These are phyloP conservation scores for Pseudocercospora eumusae DNA, from an alignment of 2,329 filamentous ascomycete species.

Conservation along the genomic window DNA sequence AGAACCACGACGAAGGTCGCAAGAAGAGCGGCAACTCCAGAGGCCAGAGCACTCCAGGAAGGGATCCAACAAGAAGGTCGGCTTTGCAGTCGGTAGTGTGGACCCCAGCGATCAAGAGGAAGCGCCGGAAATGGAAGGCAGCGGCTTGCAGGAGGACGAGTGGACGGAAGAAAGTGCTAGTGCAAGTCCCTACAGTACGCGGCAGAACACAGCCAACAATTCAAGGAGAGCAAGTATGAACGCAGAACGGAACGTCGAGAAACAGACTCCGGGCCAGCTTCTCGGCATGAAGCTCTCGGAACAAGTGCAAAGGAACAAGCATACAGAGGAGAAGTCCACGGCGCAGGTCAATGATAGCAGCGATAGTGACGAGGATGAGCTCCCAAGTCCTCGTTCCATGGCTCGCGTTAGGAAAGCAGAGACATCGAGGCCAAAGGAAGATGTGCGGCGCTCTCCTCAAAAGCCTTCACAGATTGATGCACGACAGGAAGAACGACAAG, in stretches of 20 bases:
- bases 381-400: constrained; percentile 19
- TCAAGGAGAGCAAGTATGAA: constrained; percentile 37
- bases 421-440: not conserved
- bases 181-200: constrained; percentile 41
- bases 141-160: constrained; percentile 39
- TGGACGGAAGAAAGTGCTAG: constrained; percentile 43
- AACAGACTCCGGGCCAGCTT: constrained; percentile 20
- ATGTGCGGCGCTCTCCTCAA: not conserved
- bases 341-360: constrained; percentile 6
- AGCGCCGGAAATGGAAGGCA: constrained; percentile 34
- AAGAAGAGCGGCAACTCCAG: constrained; percentile 24
- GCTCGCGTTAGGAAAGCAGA: constrained; percentile 16
- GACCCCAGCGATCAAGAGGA: constrained; percentile 33
- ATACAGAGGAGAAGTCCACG: constrained; percentile 5
- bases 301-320: constrained; percentile 9
- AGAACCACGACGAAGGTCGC: constrained; percentile 21
- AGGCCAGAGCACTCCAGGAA: constrained; percentile 21
- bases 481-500: not conserved
- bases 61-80: constrained; percentile 35
- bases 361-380: constrained; percentile 24
- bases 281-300: constrained; percentile 17
- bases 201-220: constrained; percentile 42
- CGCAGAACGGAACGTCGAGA: constrained; percentile 28
- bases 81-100: constrained; percentile 37
- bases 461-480: not conserved